Evolutionary conservation across 2,329 filamentous ascomycete species (phyloP).

Genomic region (Alternaria longipes): DNA sequence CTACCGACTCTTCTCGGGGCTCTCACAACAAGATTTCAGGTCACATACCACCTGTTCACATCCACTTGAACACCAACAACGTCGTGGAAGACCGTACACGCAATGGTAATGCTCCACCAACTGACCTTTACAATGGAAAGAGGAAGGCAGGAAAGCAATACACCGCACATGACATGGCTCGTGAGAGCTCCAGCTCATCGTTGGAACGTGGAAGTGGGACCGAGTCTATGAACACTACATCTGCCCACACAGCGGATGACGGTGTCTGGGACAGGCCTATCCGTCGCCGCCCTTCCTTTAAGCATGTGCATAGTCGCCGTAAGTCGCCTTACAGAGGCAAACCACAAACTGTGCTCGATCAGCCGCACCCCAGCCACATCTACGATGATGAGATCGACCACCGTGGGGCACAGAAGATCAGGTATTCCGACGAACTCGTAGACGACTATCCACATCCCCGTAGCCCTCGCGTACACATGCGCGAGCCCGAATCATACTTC

Average conservation of each 20-base stretch:
- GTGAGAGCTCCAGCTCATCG: conserved; percentile 21
- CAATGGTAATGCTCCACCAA: conserved; percentile 19
- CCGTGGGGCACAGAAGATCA: background rate
- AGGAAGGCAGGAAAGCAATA: conserved; percentile 17
- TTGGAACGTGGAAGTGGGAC: conserved; percentile 35
- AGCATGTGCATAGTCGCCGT: conserved; percentile 7
- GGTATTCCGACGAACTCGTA: conserved; percentile 9
- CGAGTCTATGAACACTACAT: conserved; percentile 29
- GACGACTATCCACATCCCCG: conserved; percentile 17
- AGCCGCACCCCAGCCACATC: conserved; percentile 18
- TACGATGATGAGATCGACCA: conserved; percentile 17
- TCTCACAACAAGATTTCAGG: conserved; percentile 14
- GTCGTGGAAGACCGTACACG: conserved; percentile 22
- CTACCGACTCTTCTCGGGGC: conserved; percentile 28
- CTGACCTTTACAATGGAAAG: conserved; percentile 18
- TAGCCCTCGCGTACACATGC: conserved; percentile 3
- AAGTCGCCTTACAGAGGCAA: background rate
- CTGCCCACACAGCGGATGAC: conserved; percentile 31
- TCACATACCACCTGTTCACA: conserved; percentile 31
- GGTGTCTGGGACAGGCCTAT: conserved; percentile 30
- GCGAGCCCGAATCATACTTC: conserved; percentile 11
- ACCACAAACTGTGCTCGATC: background rate
- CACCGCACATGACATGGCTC: conserved; percentile 26
- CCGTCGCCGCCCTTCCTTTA: conserved; percentile 6
- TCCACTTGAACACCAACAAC: conserved; percentile 27